Conservation (phyloP, 139 green algal species). For the Chlamydomonas schloesseri region DNA sequence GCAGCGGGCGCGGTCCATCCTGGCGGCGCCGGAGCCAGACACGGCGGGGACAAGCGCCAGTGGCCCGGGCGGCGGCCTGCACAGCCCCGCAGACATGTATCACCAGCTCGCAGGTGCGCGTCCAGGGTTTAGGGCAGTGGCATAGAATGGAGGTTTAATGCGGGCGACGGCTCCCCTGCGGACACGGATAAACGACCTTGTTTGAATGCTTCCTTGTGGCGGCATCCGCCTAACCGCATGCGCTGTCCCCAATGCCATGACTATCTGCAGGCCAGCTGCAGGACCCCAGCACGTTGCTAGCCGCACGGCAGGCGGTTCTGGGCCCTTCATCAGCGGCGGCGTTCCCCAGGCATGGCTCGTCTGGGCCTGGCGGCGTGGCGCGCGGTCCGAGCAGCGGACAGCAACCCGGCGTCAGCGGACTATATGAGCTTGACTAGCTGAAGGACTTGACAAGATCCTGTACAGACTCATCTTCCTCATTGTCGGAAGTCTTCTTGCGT, state of each 20-base stretch:
- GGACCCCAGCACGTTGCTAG: conserved; percentile 29
- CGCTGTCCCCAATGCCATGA: no score
- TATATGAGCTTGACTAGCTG: conserved; percentile 23
- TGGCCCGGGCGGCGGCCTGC: background rate
- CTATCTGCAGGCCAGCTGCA: conserved; percentile 34
- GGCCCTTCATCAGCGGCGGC: background rate
- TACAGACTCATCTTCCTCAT: no score
- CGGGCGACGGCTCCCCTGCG: no score
- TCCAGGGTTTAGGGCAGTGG: no score
- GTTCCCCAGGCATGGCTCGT: no score
- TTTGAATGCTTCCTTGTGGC: no score
- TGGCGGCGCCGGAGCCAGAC: background rate
- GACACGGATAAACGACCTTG: no score
- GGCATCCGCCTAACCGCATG: no score
- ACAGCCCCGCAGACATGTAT: conserved; percentile 17
- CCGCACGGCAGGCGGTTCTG: conserved; percentile 51
- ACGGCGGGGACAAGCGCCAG: background rate
- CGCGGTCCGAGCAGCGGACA: background rate
- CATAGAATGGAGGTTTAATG: no score
- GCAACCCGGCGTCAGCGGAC: background rate
- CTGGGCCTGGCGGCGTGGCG: no score
- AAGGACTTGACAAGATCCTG: no score
- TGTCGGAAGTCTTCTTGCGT: no score
- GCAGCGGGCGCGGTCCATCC: conserved; percentile 28
- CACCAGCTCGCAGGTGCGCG: conserved; percentile 39